Conservation (phyloP, 169 alveolate species). For the Eimeria praecox region DNA sequence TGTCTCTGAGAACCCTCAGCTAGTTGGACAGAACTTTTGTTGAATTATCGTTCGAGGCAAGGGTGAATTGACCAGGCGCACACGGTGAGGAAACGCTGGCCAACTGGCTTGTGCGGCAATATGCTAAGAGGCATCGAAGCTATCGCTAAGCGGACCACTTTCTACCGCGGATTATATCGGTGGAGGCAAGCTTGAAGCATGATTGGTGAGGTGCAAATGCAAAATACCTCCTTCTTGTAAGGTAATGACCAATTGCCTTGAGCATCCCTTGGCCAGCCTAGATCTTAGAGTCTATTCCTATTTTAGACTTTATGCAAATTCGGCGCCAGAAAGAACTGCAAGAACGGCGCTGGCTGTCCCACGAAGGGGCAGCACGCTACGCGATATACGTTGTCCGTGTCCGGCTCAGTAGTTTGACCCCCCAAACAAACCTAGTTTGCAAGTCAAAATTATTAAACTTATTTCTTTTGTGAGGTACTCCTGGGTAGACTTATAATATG, state of each 20-base stretch:
- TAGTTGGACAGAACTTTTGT: not conserved
- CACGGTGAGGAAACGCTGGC: not conserved
- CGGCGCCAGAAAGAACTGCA: not conserved
- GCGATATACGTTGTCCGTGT: not conserved
- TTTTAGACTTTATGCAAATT: not conserved
- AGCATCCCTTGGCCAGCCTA: not conserved
- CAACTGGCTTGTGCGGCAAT: too few relatives aligned
- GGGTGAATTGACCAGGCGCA: not conserved
- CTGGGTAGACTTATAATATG: not conserved
- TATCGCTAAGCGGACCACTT: not conserved
- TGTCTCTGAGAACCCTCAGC: not conserved
- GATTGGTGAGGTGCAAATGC: not conserved
- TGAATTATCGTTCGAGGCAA: not conserved
- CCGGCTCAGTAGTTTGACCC: not conserved
- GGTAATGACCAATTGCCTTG: not conserved
- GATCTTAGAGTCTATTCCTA: not conserved
- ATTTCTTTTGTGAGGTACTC: not conserved
- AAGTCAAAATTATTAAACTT: not conserved
- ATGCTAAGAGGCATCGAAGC: not conserved
- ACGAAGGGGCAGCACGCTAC: not conserved
- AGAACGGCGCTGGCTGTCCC: not conserved
- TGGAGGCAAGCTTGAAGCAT: not conserved
- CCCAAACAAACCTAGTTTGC: not conserved
- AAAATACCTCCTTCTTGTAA: not conserved
- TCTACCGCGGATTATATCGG: not conserved